Evolutionary conservation across 176 grass and related monocot genomes (phyloP).

Genomic region (Poa annua): DNA sequence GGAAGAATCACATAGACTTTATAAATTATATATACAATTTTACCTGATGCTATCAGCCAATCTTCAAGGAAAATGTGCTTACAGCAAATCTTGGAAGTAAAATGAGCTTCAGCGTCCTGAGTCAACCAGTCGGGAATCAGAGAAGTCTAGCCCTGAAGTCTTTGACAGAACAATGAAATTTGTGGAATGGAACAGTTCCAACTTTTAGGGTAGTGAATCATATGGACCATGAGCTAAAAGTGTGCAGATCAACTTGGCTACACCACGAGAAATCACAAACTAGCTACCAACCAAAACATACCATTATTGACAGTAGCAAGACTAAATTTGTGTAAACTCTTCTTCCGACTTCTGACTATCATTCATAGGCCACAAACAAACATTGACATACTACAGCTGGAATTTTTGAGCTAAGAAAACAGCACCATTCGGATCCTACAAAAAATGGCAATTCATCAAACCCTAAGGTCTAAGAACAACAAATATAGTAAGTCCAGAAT

Average conservation of each 20-base stretch:
- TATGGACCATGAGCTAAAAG: not conserved
- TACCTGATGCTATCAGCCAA: not conserved
- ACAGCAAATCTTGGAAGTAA: not conserved
- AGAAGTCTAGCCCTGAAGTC: not conserved
- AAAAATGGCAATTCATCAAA: not conserved
- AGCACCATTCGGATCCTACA: not conserved
- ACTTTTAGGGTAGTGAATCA: not conserved
- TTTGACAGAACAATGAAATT: not conserved
- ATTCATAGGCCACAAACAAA: not conserved
- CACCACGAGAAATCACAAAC: not conserved
- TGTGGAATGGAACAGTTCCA: not conserved
- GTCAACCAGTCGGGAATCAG: not conserved
- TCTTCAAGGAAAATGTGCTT: conserved; percentile 2
- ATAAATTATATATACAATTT: too few relatives aligned
- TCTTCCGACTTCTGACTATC: not conserved
- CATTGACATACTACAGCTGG: not conserved
- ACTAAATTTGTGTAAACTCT: not conserved
- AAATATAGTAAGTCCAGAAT: not conserved
- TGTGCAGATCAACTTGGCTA: not conserved
- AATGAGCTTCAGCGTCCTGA: not conserved
- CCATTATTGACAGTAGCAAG: too few relatives aligned
- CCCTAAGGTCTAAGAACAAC: not conserved
- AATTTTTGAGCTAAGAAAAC: not conserved
- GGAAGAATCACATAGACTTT: not conserved
- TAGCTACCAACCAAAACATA: not conserved